Evolutionary conservation across 108 stramenopile genomes (phyloP).

Genomic region (Mayamaea pseudoterrestris): DNA sequence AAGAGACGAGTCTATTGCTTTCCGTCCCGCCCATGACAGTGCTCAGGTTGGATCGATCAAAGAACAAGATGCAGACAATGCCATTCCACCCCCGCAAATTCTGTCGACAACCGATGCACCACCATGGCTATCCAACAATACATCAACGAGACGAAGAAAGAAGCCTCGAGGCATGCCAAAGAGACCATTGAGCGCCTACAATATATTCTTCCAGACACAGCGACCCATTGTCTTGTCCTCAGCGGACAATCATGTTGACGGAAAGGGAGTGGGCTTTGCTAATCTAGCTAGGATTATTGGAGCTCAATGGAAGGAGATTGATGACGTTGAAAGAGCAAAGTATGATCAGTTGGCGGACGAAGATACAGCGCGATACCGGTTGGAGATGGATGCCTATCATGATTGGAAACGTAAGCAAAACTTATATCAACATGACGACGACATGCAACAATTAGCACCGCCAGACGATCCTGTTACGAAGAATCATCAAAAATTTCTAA

Average conservation of each 20-base stretch:
- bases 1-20: too few species aligned
- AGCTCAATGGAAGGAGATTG: conserved; percentile 6
- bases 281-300: conserved; percentile 11
- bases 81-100: too few species aligned
- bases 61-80: too few species aligned
- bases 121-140: too few species aligned
- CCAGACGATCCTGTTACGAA: too few species aligned
- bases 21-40: too few species aligned
- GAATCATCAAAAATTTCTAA: too few species aligned
- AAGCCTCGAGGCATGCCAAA: conserved; percentile 10
- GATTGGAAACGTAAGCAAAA: conserved; percentile 2
- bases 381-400: conserved; percentile 9
- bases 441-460: neutral
- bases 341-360: conserved; percentile 12
- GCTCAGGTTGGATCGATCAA: too few species aligned
- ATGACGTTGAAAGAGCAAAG: neutral
- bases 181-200: conserved; percentile 12
- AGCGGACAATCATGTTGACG: too few species aligned
- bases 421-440: neutral
- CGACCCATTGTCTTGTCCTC: too few species aligned
- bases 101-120: too few species aligned
- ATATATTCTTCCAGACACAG: conserved; percentile 9
- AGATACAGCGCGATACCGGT: conserved; percentile 10
- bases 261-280: conserved; percentile 4
- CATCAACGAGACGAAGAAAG: conserved; percentile 6